Evolutionary conservation across 441 rosid species (phyloP), one percentile per base, ranked within the genome.

Genomic region (Erodium moschatum): DNA sequence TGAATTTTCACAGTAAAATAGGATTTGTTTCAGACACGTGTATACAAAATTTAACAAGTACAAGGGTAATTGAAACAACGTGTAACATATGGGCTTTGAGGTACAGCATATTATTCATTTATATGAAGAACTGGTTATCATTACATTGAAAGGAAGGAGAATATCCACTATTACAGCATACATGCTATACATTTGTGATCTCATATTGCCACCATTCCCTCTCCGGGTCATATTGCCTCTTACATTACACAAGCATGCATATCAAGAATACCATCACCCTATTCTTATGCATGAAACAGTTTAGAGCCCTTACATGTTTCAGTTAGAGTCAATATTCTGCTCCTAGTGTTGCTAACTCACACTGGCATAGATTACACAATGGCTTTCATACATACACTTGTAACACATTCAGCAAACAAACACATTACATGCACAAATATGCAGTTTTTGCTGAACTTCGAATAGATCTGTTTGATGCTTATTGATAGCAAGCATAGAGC

Each of bases 171-270:
- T 18, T 12, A 21, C 21, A 60, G 64, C 31, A 60, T 21, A 60
- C 27, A 60, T 20, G 64, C 64, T 60, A 60, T 21, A 21, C 29
- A 60, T 2, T 60, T 60, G 64, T 60, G 64, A 60, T 60, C 64
- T 20, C 64, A 19, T 4, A 60, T 21, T 60, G 12, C 31, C 64
- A 21, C 18, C 54, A 13, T 48, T 48, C 64, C 29, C 64, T 60
- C 31, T 40, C 44, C 44, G 44, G 7, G 44, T 40, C 44, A 40
- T 18, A 20, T 9, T 8, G 64, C 16, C 31, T 24, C 64, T 21
- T 60, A 60, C 20, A 60, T 60, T 29, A 10, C 31, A 60, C 31
- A 60, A 60, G 64, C 64, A 40, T 40, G 44, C 12, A 60, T 60
- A 60, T 19, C 64, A 60, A 19, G 63, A 20, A 60, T 18, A 21